These are phyloP conservation scores for Melastoma malabathricum DNA, from an alignment of 345 rosid genomes.

Conservation along the genomic window DNA sequence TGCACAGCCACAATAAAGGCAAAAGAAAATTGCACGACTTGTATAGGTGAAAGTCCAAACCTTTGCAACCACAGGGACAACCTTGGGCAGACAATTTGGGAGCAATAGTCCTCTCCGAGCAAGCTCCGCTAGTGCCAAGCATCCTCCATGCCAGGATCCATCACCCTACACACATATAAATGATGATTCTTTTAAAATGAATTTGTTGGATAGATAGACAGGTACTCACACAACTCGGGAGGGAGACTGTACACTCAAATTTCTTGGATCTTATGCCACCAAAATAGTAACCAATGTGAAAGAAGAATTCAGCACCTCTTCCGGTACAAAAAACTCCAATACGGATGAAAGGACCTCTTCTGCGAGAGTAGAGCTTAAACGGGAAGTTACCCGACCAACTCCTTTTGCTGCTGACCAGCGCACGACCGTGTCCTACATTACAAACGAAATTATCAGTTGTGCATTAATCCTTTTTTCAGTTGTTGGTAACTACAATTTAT, in stretches of 20 bases:
- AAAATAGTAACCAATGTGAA: constrained; percentile 4
- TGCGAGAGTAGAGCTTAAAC: constrained; percentile 61
- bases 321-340: constrained; percentile 77
- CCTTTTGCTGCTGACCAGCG: constrained; percentile 99
- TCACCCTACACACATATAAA: constrained; percentile 57
- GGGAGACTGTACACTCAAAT: too few relatives aligned
- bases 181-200: constrained; percentile 16
- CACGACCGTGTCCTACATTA: constrained; percentile 80
- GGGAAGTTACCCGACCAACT: constrained; percentile 78
- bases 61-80: constrained; percentile 77
- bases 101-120: constrained; percentile 91
- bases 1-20: too few relatives aligned
- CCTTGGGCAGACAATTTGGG: constrained; percentile 78
- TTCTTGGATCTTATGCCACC: background rate
- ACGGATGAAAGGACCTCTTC: constrained; percentile 87
- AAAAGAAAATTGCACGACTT: too few relatives aligned
- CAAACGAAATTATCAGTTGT: background rate
- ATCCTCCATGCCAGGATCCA: constrained; percentile 99
- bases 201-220: constrained; percentile 2
- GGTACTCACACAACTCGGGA: too few relatives aligned
- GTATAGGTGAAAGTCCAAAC: constrained; percentile 17
- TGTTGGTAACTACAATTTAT: too few relatives aligned
- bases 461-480: too few relatives aligned
- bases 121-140: constrained; percentile 90
- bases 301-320: constrained; percentile 45